Base-by-base conservation (phyloP, 1,284 basidiomycete genomes). In the Lignosus rhinocerotis region DNA sequence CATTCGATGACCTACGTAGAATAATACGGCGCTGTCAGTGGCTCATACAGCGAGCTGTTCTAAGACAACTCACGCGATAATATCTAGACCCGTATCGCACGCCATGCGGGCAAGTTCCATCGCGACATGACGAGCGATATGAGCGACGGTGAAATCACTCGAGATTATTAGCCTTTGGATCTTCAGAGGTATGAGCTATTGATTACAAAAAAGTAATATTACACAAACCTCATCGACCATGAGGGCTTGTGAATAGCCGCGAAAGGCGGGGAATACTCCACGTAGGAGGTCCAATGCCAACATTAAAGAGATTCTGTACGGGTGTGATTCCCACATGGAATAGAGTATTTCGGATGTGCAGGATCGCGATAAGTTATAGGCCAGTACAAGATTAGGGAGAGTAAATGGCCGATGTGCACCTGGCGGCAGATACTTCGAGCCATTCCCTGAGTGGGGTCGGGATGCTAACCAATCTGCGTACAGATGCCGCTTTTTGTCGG, bases 201-300 rank as follows among this genome's bases (percentile, higher is more conserved):
- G 10, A 16, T 32, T 4, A 21, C 5, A 38, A 16, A 36, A 61
- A 59, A 46, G 61, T 59, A 62, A 52, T 58, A 33, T 48, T 49
- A 53, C 16, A 46, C 82, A 55, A 57, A 87, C 90, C 82, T 92
- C 88, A 73, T 92, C 87, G 61, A 92, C 84, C 64, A 92, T 88
- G 71, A 89, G 74, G 51, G 89, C 89, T 77, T 92, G 90, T 11
- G 90, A 91, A 76, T 90, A 92, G 58, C 88, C 86, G 73, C 88
- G 83, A 71, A 88, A 88, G 11, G 89, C 90, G 42, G 90, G 90
- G 67, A 91, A 84, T 59, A 87, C 73, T 59, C 88, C 90, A 62
- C 88, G 82, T 60, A 86, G 67, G 52, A 92, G 73, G 70, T 91
- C 88, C 63, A 90, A 75, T 55, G 78, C 59, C 67, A 91, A 73